Base-by-base conservation (phyloP, 2,329 filamentous ascomycete genomes). In the Aspergillus quadrilineatus region DNA sequence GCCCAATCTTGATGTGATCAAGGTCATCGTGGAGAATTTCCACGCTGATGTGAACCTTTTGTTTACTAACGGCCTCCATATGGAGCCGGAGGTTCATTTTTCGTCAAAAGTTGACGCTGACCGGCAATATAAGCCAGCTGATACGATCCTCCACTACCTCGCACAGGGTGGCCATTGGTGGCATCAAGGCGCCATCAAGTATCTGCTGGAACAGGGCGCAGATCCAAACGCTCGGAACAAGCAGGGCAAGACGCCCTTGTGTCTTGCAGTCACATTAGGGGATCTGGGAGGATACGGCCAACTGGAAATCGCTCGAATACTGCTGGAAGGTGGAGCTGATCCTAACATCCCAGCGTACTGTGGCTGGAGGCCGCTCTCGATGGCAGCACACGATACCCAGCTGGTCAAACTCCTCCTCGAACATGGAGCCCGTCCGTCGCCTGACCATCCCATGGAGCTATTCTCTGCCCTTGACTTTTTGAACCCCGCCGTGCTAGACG, bases 81-180 rank as follows among this genome's bases (percentile, higher is more conserved):
- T 0, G 14, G 6, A 28, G 26, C 26, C 4, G 0, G 26, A 12
- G 12, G 22, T 22, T 22, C 22, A 22, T 22, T 22, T 22, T 22
- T 22, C 22, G 22, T 37, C 9, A 37, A 10, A 12, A 37, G 8
- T 12, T 14, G 9, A 14, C 4, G 34, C 8, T 12, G 10, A 37
- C 10, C 9, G 14, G 12, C 4, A 37, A 14, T 10, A 2, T 37
- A 12, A 14, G 10, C 8, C 8, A 9, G 34, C 7, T 12, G 9
- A 37, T 12, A 14, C 10, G 9, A 5, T 14, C n/a, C 6, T 29
- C 41, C 10, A 17, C 17, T n/a, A 29, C 10, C 43, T 53, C 51
- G 51, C 51, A 17, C 3, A 15, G 15, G 47, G 34, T 4, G 60
- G 58, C 37, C 47, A 45, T 17, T 42, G 50, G 46, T 50, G 53